Evolutionary conservation across 352 stramenopile species (phyloP), one percentile per base, ranked within the genome.

Genomic region (Globisporangium spiculum): DNA sequence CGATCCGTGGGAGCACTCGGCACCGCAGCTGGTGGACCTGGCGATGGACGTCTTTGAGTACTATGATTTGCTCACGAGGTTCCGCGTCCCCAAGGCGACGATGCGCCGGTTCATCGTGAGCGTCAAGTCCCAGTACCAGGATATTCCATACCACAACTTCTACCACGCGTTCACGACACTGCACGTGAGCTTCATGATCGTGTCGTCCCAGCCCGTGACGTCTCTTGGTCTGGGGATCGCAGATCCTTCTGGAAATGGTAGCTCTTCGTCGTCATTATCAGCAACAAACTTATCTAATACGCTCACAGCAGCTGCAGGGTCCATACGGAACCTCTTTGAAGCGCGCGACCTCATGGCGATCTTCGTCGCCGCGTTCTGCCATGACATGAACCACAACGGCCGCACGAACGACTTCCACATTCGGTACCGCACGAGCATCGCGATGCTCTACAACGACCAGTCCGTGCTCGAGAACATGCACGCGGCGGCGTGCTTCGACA

Each of bases 381-480:
- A 97, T 68, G 89, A 97, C 48, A 90, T 96, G 73, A 91, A 93
- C 75, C 90, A 97, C 75, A 89, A 94, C 38, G 90, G 84, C 12
- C 80, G 88, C 55, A 96, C 86, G 27, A 97, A 97, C 76, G 86
- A 91, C 69, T 97, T 97, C 65, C 86, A 97, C 69, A 89, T 95
- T 56, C 78, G 89, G 9, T 80, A 82, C 57, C 79, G 76, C 60
- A 93, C 86, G 46, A 80, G 78, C 30, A 77, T 95, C 53, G 90
- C 90, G 50, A 81, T 93, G 76, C 76, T 89, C 14, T 97, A 97
- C 75, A 96, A 96, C 67, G 88, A 97, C 72, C 78, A 90, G 59
- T 93, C 84, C 0, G 90, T 97, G 27, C 77, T 97, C 10, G 90
- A 97, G 73, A 97, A 96, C 67, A 92, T 96, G 79, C 89, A 96